Base-by-base conservation (phyloP, 2,329 filamentous ascomycete species). In the Microcyclosporella mali region DNA sequence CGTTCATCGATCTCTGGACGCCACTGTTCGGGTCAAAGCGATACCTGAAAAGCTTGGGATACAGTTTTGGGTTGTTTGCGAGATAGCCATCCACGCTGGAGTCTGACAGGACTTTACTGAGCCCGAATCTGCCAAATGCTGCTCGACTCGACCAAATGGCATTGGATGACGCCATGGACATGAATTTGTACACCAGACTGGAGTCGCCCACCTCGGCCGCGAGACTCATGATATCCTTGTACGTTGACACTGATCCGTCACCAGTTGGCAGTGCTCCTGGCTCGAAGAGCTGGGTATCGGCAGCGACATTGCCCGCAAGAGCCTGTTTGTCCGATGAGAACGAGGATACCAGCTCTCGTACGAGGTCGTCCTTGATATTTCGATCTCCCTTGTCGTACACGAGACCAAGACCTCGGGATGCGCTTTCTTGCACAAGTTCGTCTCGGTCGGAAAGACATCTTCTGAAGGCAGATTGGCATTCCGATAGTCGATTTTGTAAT, bases 141-240 rank as follows among this genome's bases (percentile, higher is more conserved):
- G 92, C 94, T 38, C 92, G 80, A n/a, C 88, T 94, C 1, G 88
- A 90, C 92, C 92, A 98, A 12, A 94, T 94, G 1, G 89, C 88
- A 36, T 94, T 94, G 58, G 95, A 95, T 1, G 88, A 88, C 2
- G 92, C 92, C 53, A 98, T 75, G 0, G 89, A 90, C 92, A 98
- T 98, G 68, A 98, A 97, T 48, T 89, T 88, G 70, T 98, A 98
- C 1, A 97, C 86, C n/a, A 98, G 72, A 55, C 85, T 89, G 45
- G 92, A 90, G 58, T 98, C 90, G 9, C 92, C 92, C 27, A 95
- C 89, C 67, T 98, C 92, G 33, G 90, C 87, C n/a, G 92, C 92
- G 36, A 98, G 72, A 54, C 77, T 92, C 65, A 98, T 85, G 53
- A 98, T 97, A 59, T 98, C 92, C 62, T 94, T 95, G 70, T 98